Percentiles rank a stretch among this genome's conserved stretches.
phyloP scores from a whole-genome alignment of 208 protist genomes.

The Leishmania tropica region DNA sequence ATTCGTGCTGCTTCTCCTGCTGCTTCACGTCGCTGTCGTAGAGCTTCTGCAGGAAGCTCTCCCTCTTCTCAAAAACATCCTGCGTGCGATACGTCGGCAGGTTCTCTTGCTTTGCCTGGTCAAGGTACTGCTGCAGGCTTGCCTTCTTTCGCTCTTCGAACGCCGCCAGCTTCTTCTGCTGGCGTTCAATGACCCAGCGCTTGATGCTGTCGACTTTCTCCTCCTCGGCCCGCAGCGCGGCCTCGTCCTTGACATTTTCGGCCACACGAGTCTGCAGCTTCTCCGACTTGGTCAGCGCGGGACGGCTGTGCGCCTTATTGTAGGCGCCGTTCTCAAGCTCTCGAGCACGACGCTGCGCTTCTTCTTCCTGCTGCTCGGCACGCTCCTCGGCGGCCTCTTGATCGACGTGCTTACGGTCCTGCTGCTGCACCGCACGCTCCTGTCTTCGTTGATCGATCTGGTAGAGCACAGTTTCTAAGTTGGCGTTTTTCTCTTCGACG shows the following conservation, averaged over 20 bases:
- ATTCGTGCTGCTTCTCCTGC: slow-evolving; percentile 15
- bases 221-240: slow-evolving; percentile 39
- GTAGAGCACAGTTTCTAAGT: slow-evolving; percentile 68
- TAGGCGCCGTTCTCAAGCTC: slow-evolving; percentile 44
- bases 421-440: slow-evolving; percentile 41
- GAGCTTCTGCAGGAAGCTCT: slow-evolving; percentile 56
- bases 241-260: slow-evolving; percentile 36
- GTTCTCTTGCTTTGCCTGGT: slow-evolving; percentile 17
- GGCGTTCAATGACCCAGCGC: slow-evolving; percentile 26
- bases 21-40: slow-evolving; percentile 34
- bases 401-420: slow-evolving; percentile 32
- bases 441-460: slow-evolving; percentile 62
- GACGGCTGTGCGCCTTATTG: slow-evolving; percentile 48
- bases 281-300: slow-evolving; percentile 47
- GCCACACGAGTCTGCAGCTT: slow-evolving; percentile 47
- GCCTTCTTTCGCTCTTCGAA: slow-evolving; percentile 60
- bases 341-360: slow-evolving; percentile 25
- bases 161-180: slow-evolving; percentile 43
- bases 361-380: slow-evolving; percentile 54
- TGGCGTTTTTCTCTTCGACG: slow-evolving; percentile 71
- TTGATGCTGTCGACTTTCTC: slow-evolving; percentile 42
- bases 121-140: slow-evolving; percentile 34
- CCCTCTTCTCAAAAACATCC: slow-evolving; percentile 67
- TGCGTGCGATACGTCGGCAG: slow-evolving; percentile 67
- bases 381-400: slow-evolving; percentile 66